Evolutionary conservation across 805 yeast genomes (phyloP), one percentile per base, ranked within the genome.

Genomic region (Spencermartinsiella europaea): DNA sequence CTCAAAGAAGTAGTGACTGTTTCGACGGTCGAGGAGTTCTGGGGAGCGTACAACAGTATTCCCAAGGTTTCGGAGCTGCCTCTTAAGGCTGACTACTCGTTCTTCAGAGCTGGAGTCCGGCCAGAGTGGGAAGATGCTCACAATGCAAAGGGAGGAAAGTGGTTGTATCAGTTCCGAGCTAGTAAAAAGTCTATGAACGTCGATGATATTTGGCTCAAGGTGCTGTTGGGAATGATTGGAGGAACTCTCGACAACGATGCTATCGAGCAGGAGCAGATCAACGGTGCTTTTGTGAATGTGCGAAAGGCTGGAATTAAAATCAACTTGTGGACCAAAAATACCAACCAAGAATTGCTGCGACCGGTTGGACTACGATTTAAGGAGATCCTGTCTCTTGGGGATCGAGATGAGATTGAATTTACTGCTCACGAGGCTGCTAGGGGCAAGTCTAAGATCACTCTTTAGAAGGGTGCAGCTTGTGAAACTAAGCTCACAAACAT

Each of bases 81-180:
- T 58, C 64, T 83, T 61, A 86, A 83, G 69, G 85, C 96, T 10
- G 98, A 93, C 70, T 91, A 91, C 72, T 95, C 93, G 67, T 79
- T 91, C 62, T 93, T 93, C 76, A 85, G 91, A 72, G 85, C 84
- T 65, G 95, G 89, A 48, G 81, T 93, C 61, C 84, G 87, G 68
- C 99, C 99, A 47, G 98, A 93, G 76, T 93, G 99, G 99, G 99
- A 93, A 75, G 98, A 93, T 68, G 75, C 72, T 45, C 78, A 80
- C 55, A 93, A 93, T 70, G 68, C 85, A 50, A 76, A 81, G 58
- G 99, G 99, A 64, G 99, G 99, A 63, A 88, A 86, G 72, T 93
- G 96, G 96, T 75, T 85, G 37, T 85, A 78, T 70, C 81, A 77
- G 69, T 51, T 39, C 48, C 45, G 45, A 44, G 39, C 14, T 38